phyloP scores from a whole-genome alignment of 169 alveolate species.

The Cytauxzoon felis region DNA sequence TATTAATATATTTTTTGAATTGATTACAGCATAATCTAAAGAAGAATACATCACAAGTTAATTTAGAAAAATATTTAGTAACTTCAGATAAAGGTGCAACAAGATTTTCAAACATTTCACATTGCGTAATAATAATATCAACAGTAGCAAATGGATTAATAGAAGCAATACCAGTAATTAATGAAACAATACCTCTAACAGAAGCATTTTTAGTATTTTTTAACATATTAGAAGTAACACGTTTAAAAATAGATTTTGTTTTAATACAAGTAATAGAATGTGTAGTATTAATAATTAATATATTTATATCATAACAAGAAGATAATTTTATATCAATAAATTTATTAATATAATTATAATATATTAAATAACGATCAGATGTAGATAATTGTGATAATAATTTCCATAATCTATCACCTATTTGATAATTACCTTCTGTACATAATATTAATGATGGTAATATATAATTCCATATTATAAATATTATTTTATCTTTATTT shows the following conservation, averaged over 20 bases:
- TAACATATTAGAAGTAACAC: conserved; percentile 36
- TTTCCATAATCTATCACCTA: conserved; percentile 33
- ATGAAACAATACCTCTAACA: conserved; percentile 41
- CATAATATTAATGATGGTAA: conserved; percentile 19
- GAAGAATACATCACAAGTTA: conserved; percentile 47
- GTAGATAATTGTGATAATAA: conserved; percentile 13
- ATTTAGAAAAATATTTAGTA: conserved; percentile 33
- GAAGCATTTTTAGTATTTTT: conserved; percentile 33
- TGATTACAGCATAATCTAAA: conserved; percentile 20
- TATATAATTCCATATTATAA: conserved; percentile 13
- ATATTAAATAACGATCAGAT: conserved; percentile 41
- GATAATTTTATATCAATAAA: not conserved
- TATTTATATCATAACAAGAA: not conserved
- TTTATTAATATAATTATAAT: not conserved
- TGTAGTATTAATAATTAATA: not conserved
- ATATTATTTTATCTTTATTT: conserved; percentile 8
- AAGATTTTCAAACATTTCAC: conserved; percentile 56
- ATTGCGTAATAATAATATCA: conserved; percentile 35
- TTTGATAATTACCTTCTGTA: conserved; percentile 50
- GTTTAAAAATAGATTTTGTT: conserved; percentile 30
- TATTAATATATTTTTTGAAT: not conserved
- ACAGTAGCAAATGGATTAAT: conserved; percentile 51
- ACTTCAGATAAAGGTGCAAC: conserved; percentile 52
- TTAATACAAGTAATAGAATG: not conserved
- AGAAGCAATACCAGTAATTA: conserved; percentile 41